Base-by-base conservation (phyloP, 2,329 filamentous ascomycete genomes). In the Hypoxylon sp. region DNA sequence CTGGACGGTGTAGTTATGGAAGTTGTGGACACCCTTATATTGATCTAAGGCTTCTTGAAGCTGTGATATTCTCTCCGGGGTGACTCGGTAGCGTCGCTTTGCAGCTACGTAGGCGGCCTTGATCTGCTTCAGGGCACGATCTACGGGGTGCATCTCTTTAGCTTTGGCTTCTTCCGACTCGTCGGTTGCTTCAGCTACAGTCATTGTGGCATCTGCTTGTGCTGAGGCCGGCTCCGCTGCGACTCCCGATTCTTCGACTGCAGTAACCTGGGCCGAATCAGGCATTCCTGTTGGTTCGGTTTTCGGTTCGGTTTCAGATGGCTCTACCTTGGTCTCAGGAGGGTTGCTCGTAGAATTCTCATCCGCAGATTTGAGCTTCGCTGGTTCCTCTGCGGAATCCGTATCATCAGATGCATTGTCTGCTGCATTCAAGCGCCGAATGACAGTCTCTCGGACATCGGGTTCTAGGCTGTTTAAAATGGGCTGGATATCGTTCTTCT, bases 1-100 rank as follows among this genome's bases (percentile, higher is more conserved):
- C 73, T 96, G 92, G 63, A 99, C 89, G 1, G 96, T 99, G 84
- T 97, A 99, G 85, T 99, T 99, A 87, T 98, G 94, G 84, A 91
- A 99, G 83, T 97, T 97, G 75, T 87, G 87, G 3, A 94, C 98
- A 70, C 96, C 96, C 8, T 91, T 81, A 80, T 96, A 99, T 71
- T 87, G 84, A 74, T 89, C 81, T 8, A 99, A 86, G 0, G 90
- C 90, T 35, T 88, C 86, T 79, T 97, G 93, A 1, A 99, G 88
- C 67, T 91, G 90, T 29, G 87, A 82, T 52, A 96, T 85, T 7
- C 96, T 93, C 19, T 83, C 82, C 0, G 88, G 82, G 0, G 92
- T 90, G 62, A 97, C 91, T 54, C 95, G 93, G 79, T 98, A 98
- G 1, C 89, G 87, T 50, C 92, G 90, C 82, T 97, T 97, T 31